Evolutionary conservation across 176 grass and related monocot species (phyloP).

Genomic region (Carex myosuroides): DNA sequence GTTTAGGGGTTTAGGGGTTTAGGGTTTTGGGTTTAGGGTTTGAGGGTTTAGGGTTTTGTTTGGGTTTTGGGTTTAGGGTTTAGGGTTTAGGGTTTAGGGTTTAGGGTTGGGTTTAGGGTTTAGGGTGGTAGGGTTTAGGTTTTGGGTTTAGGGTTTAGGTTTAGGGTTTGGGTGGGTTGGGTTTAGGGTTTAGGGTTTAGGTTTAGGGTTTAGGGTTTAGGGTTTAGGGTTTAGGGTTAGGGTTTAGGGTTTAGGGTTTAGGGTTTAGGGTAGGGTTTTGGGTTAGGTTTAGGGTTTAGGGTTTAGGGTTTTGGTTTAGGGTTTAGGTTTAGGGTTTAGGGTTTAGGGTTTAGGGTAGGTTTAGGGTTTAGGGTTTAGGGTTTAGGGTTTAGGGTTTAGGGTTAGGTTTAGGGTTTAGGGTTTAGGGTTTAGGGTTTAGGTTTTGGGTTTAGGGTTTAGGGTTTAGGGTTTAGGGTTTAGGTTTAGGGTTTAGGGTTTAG

Average conservation of each 20-base stretch:
- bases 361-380: too few relatives aligned
- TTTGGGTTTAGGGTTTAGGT: conserved; percentile 25
- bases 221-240: conserved; percentile 21
- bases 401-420: conserved; percentile 26
- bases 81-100: too few relatives aligned
- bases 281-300: conserved; percentile 23
- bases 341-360: conserved; percentile 9
- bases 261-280: conserved; percentile 25
- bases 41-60: too few relatives aligned
- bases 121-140: conserved; percentile 9
- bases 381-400: conserved; percentile 9
- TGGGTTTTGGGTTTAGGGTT: too few relatives aligned
- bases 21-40: too few relatives aligned
- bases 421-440: too few relatives aligned
- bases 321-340: conserved; percentile 19
- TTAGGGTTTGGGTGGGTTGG: conserved; percentile 24
- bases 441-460: too few relatives aligned
- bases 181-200: conserved; percentile 26
- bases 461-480: conserved; percentile 15
- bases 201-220: conserved; percentile 25
- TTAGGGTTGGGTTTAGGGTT: too few relatives aligned
- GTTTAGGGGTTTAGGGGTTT: too few relatives aligned
- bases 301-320: conserved; percentile 14
- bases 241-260: background rate
- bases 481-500: conserved; percentile 25